Conservation (phyloP, 1,284 basidiomycete genomes). For the Rhodotorula sp. region DNA sequence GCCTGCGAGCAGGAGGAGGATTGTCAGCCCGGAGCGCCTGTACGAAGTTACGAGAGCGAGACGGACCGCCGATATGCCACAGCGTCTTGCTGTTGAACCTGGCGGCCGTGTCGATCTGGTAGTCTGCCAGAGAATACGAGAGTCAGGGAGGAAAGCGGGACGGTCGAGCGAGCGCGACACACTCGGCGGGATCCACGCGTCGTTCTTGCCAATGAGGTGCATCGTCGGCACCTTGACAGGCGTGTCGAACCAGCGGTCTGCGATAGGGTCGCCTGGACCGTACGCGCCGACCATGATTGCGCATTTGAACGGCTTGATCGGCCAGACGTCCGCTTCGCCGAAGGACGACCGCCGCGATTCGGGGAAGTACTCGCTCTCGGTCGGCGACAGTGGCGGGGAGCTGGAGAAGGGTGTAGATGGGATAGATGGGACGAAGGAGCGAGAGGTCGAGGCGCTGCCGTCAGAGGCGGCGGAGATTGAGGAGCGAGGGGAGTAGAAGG, state of each 20-base stretch:
- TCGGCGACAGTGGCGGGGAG: neutral
- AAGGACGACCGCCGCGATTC: neutral
- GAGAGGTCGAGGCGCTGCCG: neutral
- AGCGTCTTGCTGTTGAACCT: neutral
- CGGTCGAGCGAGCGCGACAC: neutral
- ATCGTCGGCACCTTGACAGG: neutral
- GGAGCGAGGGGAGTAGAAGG: neutral
- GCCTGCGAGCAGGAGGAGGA: neutral
- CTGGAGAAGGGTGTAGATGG: neutral
- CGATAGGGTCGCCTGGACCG: neutral
- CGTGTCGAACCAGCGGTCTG: neutral
- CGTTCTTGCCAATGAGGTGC: conserved; percentile 3
- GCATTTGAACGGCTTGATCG: conserved; percentile 9
- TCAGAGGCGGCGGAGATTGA: neutral
- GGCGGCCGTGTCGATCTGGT: conserved; percentile 1
- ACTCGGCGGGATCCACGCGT: conserved; percentile 3
- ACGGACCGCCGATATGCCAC: conserved; percentile 6
- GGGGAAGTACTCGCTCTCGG: neutral
- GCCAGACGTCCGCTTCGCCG: conserved; percentile 1
- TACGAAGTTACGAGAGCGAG: neutral
- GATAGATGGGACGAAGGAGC: neutral
- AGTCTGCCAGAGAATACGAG: neutral
- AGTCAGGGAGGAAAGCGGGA: neutral
- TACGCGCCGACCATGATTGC: conserved; percentile 1
- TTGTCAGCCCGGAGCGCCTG: neutral